These are phyloP conservation scores for Phytophthora fragariaefolia DNA, from an alignment of 352 stramenopile genomes.

Conservation along the genomic window DNA sequence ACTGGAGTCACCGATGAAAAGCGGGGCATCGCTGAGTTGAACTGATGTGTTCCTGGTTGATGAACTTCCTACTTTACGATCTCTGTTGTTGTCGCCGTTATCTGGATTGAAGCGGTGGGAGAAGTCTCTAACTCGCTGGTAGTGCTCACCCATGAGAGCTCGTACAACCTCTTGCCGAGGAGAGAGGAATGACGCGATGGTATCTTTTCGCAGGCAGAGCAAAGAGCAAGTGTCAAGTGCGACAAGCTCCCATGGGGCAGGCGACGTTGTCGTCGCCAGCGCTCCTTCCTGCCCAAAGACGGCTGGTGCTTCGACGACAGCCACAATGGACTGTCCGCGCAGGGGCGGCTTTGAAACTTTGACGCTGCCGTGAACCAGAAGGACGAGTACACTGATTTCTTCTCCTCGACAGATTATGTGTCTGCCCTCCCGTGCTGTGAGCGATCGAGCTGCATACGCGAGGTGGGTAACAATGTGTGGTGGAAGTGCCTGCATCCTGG, in stretches of 20 bases:
- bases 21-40: slow-evolving; percentile 19
- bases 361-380: slow-evolving; percentile 69
- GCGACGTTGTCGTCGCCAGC: slow-evolving; percentile 44
- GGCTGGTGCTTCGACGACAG: slow-evolving; percentile 64
- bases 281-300: slow-evolving; percentile 76
- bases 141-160: slow-evolving; percentile 55
- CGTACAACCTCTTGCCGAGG: slow-evolving; percentile 56
- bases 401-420: slow-evolving; percentile 60
- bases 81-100: slow-evolving; percentile 4
- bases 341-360: slow-evolving; percentile 56
- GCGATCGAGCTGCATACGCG: slow-evolving; percentile 63
- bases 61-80: slow-evolving; percentile 3
- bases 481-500: slow-evolving; percentile 50
- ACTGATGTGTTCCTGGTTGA: slow-evolving; percentile 21
- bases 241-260: slow-evolving; percentile 66
- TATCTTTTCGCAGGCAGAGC: slow-evolving; percentile 62
- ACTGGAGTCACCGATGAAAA: not conserved
- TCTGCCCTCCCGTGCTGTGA: slow-evolving; percentile 49
- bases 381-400: slow-evolving; percentile 63
- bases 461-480: slow-evolving; percentile 65
- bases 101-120: slow-evolving; percentile 44
- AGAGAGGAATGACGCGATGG: slow-evolving; percentile 66
- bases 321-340: slow-evolving; percentile 39
- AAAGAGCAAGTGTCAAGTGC: slow-evolving; percentile 65
- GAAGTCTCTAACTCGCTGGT: slow-evolving; percentile 52